Conservation (phyloP, 306 rosid genomes). For the Hippophae gyantsensis region DNA sequence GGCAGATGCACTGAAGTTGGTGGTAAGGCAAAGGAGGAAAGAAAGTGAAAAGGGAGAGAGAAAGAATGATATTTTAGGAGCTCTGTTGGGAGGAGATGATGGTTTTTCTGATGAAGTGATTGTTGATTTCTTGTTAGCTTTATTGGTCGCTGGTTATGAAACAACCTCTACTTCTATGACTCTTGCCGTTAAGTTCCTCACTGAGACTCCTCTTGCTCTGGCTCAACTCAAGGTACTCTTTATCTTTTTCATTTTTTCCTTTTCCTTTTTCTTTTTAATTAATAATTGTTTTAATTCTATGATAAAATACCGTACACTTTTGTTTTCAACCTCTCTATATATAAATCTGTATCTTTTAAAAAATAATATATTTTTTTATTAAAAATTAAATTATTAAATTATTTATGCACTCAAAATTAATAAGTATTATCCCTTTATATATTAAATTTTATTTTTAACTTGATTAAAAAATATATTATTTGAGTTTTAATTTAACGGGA, state of each 20-base stretch:
- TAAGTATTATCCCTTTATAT: too few relatives aligned
- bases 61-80: slow-evolving; percentile 66
- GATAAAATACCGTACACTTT: too few relatives aligned
- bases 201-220: slow-evolving; percentile 82
- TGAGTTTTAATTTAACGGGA: too few relatives aligned
- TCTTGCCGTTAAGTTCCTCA: slow-evolving; percentile 85
- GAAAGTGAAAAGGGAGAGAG: slow-evolving; percentile 29
- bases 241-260: neutral
- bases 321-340: too few relatives aligned
- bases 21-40: slow-evolving; percentile 67
- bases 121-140: slow-evolving; percentile 78
- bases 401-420: too few relatives aligned
- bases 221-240: slow-evolving; percentile 82
- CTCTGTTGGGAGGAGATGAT: slow-evolving; percentile 71
- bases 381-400: too few relatives aligned
- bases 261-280: too few relatives aligned
- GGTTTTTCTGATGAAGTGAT: slow-evolving; percentile 71
- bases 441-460: too few relatives aligned
- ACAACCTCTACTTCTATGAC: slow-evolving; percentile 95
- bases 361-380: too few relatives aligned
- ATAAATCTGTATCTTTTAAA: too few relatives aligned
- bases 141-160: slow-evolving; percentile 90
- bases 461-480: too few relatives aligned
- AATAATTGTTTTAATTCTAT: too few relatives aligned
- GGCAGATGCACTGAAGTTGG: slow-evolving; percentile 66